phyloP scores from a whole-genome alignment of 1,139 yeast genomes.

The Nakaseomyces nivariensis region DNA sequence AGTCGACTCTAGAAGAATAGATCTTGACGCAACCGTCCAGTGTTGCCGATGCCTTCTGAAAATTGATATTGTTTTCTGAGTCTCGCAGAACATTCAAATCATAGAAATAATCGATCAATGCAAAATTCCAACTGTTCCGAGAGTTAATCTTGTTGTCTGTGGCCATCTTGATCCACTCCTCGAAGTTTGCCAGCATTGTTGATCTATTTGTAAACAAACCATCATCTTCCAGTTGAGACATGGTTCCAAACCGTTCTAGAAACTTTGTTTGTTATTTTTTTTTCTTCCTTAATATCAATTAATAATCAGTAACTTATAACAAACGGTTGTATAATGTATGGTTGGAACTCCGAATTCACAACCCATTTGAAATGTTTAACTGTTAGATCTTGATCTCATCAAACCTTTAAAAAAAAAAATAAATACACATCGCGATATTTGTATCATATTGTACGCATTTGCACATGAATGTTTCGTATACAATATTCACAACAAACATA shows the following conservation, averaged over 20 bases:
- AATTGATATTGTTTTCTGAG: slow-evolving; percentile 27
- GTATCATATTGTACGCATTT: too few species aligned
- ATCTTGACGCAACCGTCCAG: slow-evolving; percentile 81
- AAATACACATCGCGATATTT: too few species aligned
- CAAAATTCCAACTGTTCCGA: slow-evolving; percentile 69
- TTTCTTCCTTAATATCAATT: too few species aligned
- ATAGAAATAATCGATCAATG: slow-evolving; percentile 71
- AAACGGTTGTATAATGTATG: too few species aligned
- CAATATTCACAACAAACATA: too few species aligned
- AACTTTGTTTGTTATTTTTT: too few species aligned
- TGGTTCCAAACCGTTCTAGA: background rate
- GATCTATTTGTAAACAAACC: slow-evolving; percentile 30
- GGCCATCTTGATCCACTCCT: slow-evolving; percentile 85
- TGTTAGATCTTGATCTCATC: too few species aligned
- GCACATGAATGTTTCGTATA: too few species aligned
- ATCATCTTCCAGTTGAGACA: slow-evolving; percentile 9
- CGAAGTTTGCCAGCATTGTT: slow-evolving; percentile 58
- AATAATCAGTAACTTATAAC: too few species aligned
- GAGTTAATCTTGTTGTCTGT: slow-evolving; percentile 73
- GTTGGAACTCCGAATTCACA: too few species aligned
- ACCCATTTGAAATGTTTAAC: too few species aligned
- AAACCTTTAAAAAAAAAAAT: too few species aligned
- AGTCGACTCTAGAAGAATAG: slow-evolving; percentile 78
- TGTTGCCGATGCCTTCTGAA: slow-evolving; percentile 71
- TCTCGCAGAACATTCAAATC: slow-evolving; percentile 29